Percentiles rank a stretch among this genome's conserved stretches.
These are phyloP conservation scores for Eutrema heterophyllum DNA, from an alignment of 345 rosid species.

Conservation along the genomic window DNA sequence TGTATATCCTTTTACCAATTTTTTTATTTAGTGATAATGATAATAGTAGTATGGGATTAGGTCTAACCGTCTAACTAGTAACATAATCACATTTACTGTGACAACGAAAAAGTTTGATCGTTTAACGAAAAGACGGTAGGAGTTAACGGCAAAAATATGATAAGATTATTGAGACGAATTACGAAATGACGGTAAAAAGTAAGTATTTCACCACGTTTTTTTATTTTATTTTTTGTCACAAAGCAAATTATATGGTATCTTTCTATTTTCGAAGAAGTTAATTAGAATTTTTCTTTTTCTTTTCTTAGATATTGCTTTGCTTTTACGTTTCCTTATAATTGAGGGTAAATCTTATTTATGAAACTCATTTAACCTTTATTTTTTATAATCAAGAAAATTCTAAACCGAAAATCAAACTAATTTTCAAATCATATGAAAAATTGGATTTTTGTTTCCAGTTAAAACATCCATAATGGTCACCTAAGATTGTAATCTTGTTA, in stretches of 20 bases:
- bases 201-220: not conserved
- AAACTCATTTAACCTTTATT: no score
- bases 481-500: not conserved
- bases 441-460: not conserved
- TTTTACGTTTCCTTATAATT: not conserved
- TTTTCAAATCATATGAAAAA: not conserved
- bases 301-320: not conserved
- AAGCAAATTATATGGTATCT: not conserved
- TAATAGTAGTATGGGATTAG: conserved; percentile 5
- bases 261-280: not conserved
- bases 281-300: not conserved
- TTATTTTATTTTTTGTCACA: not conserved
- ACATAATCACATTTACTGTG: not conserved
- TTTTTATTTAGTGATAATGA: no score
- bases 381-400: no score
- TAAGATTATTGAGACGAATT: conserved; percentile 1
- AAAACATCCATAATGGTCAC: not conserved
- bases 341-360: not conserved
- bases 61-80: not conserved
- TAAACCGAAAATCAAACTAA: not conserved
- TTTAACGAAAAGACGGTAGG: not conserved
- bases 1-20: no score
- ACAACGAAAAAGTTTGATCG: conserved; percentile 3
- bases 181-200: conserved; percentile 1
- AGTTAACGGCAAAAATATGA: conserved; percentile 14